Evolutionary conservation across 169 alveolate genomes (phyloP).

Genomic region (Eimeria praecox): DNA sequence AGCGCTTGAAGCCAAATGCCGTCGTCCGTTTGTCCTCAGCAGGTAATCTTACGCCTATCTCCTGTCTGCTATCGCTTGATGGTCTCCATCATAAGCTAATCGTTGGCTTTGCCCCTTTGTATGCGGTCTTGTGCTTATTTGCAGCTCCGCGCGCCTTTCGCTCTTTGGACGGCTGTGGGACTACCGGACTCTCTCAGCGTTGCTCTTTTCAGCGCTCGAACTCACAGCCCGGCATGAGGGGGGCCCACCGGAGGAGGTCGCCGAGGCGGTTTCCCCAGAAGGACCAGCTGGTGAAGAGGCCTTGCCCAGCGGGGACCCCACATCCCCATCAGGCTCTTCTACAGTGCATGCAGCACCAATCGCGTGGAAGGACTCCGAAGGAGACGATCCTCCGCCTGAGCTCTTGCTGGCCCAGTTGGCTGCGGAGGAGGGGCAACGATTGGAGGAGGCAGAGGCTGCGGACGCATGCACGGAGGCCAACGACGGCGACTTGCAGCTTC

Average conservation of each 20-base stretch:
- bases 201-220: not conserved
- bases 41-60: not conserved
- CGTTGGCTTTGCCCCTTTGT: not conserved
- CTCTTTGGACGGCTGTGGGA: conserved; percentile 71
- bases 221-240: not conserved
- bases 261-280: not conserved
- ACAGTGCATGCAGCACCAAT: not conserved
- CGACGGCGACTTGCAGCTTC: conserved; percentile 57
- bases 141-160: conserved; percentile 67
- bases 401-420: conserved; percentile 39
- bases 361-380: not conserved
- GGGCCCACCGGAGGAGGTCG: not conserved
- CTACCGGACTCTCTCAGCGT: conserved; percentile 39
- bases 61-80: not conserved
- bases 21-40: conserved; percentile 68
- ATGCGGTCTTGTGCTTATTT: not conserved
- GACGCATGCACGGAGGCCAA: not conserved
- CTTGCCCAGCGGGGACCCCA: not conserved
- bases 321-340: not conserved
- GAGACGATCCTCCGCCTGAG: conserved; percentile 5
- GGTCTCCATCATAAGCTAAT: not conserved
- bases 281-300: not conserved
- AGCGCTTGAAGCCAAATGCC: conserved; percentile 47
- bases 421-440: not conserved
- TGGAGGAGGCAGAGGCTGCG: not conserved